Base-by-base conservation (phyloP, 2,329 filamentous ascomycete genomes). In the Fusarium palustre region DNA sequence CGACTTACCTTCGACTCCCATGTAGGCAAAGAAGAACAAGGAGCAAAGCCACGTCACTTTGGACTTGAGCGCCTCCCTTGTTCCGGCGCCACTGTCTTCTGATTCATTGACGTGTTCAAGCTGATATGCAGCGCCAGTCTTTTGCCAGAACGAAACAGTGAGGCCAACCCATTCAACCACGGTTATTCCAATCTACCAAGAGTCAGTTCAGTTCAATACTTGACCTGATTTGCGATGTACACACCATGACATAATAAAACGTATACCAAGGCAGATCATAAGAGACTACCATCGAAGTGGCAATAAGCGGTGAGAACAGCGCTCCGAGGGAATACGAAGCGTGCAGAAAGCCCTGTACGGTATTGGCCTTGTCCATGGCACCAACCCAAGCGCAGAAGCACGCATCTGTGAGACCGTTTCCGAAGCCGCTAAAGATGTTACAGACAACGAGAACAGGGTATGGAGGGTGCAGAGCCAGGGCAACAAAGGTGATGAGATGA, bases 201-300 rank as follows among this genome's bases (percentile, higher is more conserved):
- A 11, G 28, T 30, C 28, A 5, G 33, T 13, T 73, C 22, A 66
- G 55, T 10, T 13, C 12, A 18, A 3, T 12, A 7, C 13, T 16
- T 4, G 1, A 30, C 9, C 2, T 16, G 3, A 9, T 10, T 25
- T 13, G 8, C 83, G 2, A 0, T 24, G 3, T 13, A 16, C 83
- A 81, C 81, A 90, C 87, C 88, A 92, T 91, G 57, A 92, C 79
- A 74, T 91, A 92, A 74, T 92, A 93, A 75, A 88, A 92, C 5
- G 81, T 84, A 71, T 90, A 91, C 91, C 91, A 93, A 0, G 83
- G 83, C 64, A 89, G 56, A 1, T 79, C 71, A 0, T 82, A 86
- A 54, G 85, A 86, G 0, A 88, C 88, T 31, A 92, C 87, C 84
- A 93, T 87, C 0, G 83, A 85, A 0, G 91, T 92, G 1, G 90